Evolutionary conservation across 768 basidiomycete genomes (phyloP).

Genomic region (Russula earlei): DNA sequence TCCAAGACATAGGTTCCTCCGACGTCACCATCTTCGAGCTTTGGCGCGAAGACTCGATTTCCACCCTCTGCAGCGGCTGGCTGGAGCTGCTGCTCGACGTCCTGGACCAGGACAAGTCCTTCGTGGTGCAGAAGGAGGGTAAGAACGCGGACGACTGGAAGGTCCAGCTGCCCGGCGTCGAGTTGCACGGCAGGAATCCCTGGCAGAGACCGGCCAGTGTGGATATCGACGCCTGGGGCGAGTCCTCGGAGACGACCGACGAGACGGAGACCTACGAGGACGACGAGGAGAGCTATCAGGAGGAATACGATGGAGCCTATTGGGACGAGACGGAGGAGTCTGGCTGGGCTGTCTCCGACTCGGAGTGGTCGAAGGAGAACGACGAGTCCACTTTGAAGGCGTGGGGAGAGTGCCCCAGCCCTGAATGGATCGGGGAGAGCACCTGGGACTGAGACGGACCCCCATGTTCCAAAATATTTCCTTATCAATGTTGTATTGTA

Average conservation of each 20-base stretch:
- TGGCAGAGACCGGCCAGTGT: neutral
- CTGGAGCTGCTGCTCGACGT: constrained; percentile 45
- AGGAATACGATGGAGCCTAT: neutral
- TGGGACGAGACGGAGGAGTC: neutral
- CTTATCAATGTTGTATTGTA: too few relatives aligned
- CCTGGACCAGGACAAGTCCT: constrained; percentile 27
- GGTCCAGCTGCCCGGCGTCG: constrained; percentile 22
- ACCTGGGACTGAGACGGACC: neutral
- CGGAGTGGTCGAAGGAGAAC: neutral
- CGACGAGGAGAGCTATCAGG: neutral
- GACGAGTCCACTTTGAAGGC: neutral
- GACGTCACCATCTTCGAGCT: constrained; percentile 36
- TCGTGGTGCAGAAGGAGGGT: constrained; percentile 7
- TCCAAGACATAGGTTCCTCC: constrained; percentile 44
- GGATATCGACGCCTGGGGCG: constrained; percentile 9
- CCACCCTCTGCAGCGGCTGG: constrained; percentile 48
- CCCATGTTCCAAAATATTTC: neutral
- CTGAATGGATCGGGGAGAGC: neutral
- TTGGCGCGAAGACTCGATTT: constrained; percentile 39
- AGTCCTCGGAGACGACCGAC: neutral
- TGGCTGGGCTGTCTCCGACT: neutral
- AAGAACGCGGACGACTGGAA: constrained; percentile 19
- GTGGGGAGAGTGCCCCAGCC: neutral
- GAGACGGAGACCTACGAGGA: neutral
- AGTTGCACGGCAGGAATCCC: constrained; percentile 13